phyloP scores from a whole-genome alignment of 2,329 filamentous ascomycete genomes.

The Lachnellula suecica region DNA sequence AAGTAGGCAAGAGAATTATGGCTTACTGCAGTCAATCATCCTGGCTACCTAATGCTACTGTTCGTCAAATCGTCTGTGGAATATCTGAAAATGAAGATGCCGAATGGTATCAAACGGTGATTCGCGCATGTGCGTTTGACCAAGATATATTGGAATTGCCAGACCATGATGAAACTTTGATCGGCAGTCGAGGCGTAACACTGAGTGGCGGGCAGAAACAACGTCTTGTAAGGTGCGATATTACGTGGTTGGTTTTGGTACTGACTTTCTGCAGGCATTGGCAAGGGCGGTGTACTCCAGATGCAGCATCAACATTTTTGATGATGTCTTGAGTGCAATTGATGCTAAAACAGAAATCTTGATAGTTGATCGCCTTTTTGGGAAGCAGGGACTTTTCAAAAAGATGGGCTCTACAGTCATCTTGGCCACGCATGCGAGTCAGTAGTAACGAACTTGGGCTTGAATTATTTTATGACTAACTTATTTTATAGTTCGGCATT shows the following conservation, averaged over 20 bases:
- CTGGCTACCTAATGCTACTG: conserved; percentile 43
- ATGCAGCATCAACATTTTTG: conserved; percentile 38
- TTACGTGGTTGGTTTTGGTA: background rate
- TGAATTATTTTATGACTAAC: background rate
- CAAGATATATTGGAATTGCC: conserved; percentile 26
- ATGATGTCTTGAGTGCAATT: conserved; percentile 46
- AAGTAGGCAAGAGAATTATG: conserved; percentile 12
- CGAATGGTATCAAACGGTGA: conserved; percentile 26
- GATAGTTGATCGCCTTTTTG: conserved; percentile 36
- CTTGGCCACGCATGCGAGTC: conserved; percentile 40
- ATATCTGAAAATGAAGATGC: conserved; percentile 21
- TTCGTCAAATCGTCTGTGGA: conserved; percentile 40
- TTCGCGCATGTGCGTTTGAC: conserved; percentile 26
- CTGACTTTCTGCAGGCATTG: conserved; percentile 18
- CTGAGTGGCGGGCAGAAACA: conserved; percentile 32
- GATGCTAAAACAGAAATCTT: conserved; percentile 42
- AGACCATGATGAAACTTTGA: conserved; percentile 27
- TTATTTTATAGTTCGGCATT: conserved; percentile 29
- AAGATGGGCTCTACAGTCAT: conserved; percentile 35
- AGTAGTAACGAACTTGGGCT: conserved; percentile 11
- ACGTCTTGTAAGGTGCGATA: conserved; percentile 7
- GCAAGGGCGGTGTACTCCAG: conserved; percentile 25
- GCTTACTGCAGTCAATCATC: conserved; percentile 45
- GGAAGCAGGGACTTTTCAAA: conserved; percentile 12
- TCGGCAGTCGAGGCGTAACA: conserved; percentile 34